A percentile compares a stretch with the other conserved stretches of the same genome.
phyloP scores from a whole-genome alignment of 2,329 filamentous ascomycete genomes.

The Aspergillus terreus region DNA sequence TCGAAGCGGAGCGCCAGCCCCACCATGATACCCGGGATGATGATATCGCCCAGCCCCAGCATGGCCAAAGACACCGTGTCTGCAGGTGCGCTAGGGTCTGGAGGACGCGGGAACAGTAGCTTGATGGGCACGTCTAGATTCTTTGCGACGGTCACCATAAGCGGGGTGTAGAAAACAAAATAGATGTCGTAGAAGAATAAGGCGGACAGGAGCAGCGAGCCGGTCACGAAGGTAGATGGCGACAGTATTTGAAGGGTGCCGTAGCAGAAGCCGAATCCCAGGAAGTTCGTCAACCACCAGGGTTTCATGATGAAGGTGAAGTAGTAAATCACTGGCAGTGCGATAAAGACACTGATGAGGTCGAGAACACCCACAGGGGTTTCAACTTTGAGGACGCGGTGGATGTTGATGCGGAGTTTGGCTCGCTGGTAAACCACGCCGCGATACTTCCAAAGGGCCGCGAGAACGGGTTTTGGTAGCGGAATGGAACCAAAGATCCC shows the following conservation, averaged over 20 bases:
- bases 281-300: conserved; percentile 76
- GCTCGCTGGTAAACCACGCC: conserved; percentile 49
- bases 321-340: conserved; percentile 58
- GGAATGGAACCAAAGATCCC: conserved; percentile 47
- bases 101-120: conserved; percentile 72
- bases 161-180: conserved; percentile 53
- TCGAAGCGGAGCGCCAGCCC: conserved; percentile 88
- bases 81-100: conserved; percentile 43
- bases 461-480: conserved; percentile 35
- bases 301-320: conserved; percentile 59
- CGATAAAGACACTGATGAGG: conserved; percentile 53
- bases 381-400: conserved; percentile 47
- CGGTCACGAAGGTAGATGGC: conserved; percentile 80
- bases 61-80: conserved; percentile 57
- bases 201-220: conserved; percentile 69
- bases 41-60: conserved; percentile 90
- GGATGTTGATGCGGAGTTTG: conserved; percentile 51
- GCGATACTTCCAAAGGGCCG: conserved; percentile 49
- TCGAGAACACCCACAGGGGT: conserved; percentile 43
- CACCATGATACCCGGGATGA: conserved; percentile 87
- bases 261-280: conserved; percentile 86
- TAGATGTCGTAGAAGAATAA: conserved; percentile 95
- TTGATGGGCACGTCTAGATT: conserved; percentile 91
- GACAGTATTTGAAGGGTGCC: conserved; percentile 77
- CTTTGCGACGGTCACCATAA: conserved; percentile 67